These are phyloP conservation scores for Marsdenia floribunda DNA, from an alignment of 257 asterid species.

Conservation along the genomic window DNA sequence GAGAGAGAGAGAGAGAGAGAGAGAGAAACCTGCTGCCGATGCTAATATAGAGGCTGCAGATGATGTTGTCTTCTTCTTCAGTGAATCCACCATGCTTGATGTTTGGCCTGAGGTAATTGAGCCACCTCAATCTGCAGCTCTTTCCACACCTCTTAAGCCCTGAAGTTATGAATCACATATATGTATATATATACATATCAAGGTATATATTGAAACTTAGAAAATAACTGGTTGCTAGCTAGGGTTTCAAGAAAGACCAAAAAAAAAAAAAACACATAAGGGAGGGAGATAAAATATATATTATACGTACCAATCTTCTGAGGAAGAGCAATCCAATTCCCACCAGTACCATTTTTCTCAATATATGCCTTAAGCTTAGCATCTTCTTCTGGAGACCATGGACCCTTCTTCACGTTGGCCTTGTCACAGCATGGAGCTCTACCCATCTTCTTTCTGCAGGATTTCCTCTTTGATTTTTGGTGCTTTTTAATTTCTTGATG, in stretches of 20 bases:
- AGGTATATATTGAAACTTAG: neutral
- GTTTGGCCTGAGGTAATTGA: conserved; percentile 85
- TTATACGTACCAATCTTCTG: conserved; percentile 68
- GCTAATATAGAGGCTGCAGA: conserved; percentile 93
- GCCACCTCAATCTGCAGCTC: conserved; percentile 92
- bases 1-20: conserved; percentile 11
- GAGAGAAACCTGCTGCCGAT: conserved; percentile 87
- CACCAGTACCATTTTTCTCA: conserved; percentile 73
- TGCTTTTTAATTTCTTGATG: neutral
- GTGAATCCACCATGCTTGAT: conserved; percentile 94
- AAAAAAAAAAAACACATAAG: neutral
- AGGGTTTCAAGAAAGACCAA: neutral
- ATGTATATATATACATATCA: neutral
- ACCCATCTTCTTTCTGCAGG: conserved; percentile 46
- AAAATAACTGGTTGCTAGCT: no score
- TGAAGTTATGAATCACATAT: neutral
- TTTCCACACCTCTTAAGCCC: conserved; percentile 98
- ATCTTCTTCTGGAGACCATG: conserved; percentile 98
- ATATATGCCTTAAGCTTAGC: conserved; percentile 79
- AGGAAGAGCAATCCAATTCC: conserved; percentile 99
- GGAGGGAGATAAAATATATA: neutral
- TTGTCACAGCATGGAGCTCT: conserved; percentile 99
- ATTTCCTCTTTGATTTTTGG: no score
- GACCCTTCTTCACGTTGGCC: conserved; percentile 87
- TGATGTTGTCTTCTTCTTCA: conserved; percentile 94